Base-by-base conservation (phyloP, 768 basidiomycete species). In the Dacryopinax primogenitus region DNA sequence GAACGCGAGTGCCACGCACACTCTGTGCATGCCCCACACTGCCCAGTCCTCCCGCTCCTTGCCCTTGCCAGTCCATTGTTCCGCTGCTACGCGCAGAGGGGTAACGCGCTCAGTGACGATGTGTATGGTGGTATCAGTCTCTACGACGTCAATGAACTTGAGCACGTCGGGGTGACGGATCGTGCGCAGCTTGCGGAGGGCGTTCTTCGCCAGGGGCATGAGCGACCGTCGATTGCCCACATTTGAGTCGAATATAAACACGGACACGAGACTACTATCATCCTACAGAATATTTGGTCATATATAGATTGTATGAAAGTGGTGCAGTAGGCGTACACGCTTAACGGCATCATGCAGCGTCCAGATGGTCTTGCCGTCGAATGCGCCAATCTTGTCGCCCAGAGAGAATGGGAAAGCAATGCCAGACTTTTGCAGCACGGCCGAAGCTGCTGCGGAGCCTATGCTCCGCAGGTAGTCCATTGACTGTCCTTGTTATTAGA, bases 91-190 rank as follows among this genome's bases (percentile, higher is more conserved):
- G 15, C 82, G 78, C 21, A 98, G 77, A 3, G 95, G 91, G 33
- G 83, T 80, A 13, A 98, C 87, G 2, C 91, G 86, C 75, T 99
- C 96, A 0, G 96, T 99, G 81, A 97, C 89, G 70, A 99, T 89
- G 73, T 90, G 87, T 44, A 98, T 82, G 0, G 82, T 82, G 13
- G 83, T 82, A 63, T 98, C 96, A 1, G 92, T 87, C 73, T 97
- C 94, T 18, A 91, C 84, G 1, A 83, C 90, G 68, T 97, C 96
- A 78, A 99, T 84, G 76, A 94, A 97, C 73, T 90, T 94, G 69
- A 99, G 83, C 1, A 98, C 84, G 75, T 98, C 93, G 0, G 96
- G 96, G 79, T 99, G 96, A 35, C 96, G 84, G 9, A 87, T 90
- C 1, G 90, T 88, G 44, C 94, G 83, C 15, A 98, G 79, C 73